Evolutionary conservation across 306 rosid genomes (phyloP), one percentile per base, ranked within the genome.

Genomic region (Glycine soja): DNA sequence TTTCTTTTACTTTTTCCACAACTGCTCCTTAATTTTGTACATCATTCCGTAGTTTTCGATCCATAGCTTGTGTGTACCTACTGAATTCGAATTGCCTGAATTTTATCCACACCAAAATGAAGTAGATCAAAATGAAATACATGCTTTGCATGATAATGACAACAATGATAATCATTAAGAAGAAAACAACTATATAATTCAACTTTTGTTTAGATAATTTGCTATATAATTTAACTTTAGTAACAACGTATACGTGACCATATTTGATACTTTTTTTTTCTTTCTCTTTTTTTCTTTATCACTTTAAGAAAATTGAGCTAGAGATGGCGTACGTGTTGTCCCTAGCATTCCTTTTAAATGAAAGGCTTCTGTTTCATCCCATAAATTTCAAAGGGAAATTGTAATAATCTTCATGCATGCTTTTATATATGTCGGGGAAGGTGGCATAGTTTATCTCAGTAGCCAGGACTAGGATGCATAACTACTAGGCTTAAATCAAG

Each of bases 231-330:
- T 8, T 9, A 46, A 46, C 51, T 46, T 46, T 46, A 18, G 62
- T 14, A 4, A 40, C 12, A 72, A 45, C 63, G 15, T 61, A 12
- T 48, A 46, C 57, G 51, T 72, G 79, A 64, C 57, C 52, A 16
- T 67, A 57, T 52, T 72, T 61, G 66, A 54, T 45, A 19, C 10
- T 7, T 64, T 38, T 36, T 3, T 34, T 34, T 34, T 34, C 38
- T 34, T 6, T 34, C 3, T 62, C 15, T n/a, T n/a, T n/a, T 47
- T 59, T 74, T 54, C 24, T n/a, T 56, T 18, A 16, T 70, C 70
- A 45, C 59, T 77, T 81, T 46, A 62, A 76, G 64, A 84, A 70
- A 57, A 24, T 58, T 66, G 72, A 38, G 13, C 52, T 38, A 65
- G 24, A 71, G 54, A 63, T 65, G 58, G 65, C 70, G 66, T 61